Evolutionary conservation across 441 rosid genomes (phyloP), one percentile per base, ranked within the genome.

Genomic region (Caryocar brasiliense): DNA sequence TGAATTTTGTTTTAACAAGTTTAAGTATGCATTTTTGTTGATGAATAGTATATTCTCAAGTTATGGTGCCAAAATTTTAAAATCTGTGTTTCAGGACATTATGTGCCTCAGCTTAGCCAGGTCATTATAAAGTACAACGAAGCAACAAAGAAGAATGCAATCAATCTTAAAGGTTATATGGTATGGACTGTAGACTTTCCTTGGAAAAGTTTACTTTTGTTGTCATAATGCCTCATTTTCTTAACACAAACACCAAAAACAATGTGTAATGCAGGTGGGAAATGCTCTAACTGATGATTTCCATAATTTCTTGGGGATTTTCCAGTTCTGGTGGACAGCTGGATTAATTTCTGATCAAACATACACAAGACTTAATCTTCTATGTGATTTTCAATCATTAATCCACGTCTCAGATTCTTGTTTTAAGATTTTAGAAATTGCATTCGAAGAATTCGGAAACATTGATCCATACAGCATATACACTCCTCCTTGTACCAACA

Each of bases 291-390:
- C 87, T 40, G 95, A 91, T 71, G 96, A 86, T 68, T 77, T 60
- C 65, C 78, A 78, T 12, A 93, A 91, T 53, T 83, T 77, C 47
- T 68, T 83, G 44, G 98, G 95, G 54, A 28, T 80, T 38, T 90
- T 78, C 69, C 85, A 82, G 53, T 91, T 82, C 65, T 49, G 81
- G 74, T 86, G 96, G 98, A 56, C 95, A 6, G 56, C 84, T 67
- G 96, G 96, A 47, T 73, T 91, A 75, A 83, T 91, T 61, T 91
- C 98, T 11, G 91, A 81, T 61, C 82, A 86, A 18, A 90, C 98
- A 25, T 90, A 74, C 80, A 59, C 58, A 71, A 58, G 59, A 43
- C 79, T 80, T 47, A 82, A 82, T 37, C 60, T 61, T 58, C 59
- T 74, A 6, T 86, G 95, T 55, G 97, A 79, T 71, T 61, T 33